Percentiles rank a stretch among this genome's conserved stretches.
Conservation (phyloP, 306 rosid genomes). For the Ormosia emarginata region DNA sequence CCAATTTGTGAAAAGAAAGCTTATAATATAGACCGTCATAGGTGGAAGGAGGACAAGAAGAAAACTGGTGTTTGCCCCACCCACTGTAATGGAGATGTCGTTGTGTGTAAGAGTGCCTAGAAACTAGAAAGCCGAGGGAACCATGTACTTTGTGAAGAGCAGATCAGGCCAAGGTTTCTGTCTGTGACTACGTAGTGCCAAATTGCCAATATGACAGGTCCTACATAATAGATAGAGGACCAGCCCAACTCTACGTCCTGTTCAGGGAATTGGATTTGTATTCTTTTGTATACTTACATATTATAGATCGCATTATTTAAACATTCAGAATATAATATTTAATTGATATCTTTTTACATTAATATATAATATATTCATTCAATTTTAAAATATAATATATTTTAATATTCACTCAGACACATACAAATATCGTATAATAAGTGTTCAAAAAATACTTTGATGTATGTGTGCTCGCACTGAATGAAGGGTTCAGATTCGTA, state of each 20-base stretch:
- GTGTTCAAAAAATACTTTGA: too few species aligned
- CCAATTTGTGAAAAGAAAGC: neutral
- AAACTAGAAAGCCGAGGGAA: neutral
- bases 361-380: too few species aligned
- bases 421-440: too few species aligned
- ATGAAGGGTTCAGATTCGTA: neutral
- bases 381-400: too few species aligned
- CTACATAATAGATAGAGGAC: neutral
- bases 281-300: too few species aligned
- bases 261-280: neutral
- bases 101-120: neutral
- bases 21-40: neutral
- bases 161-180: neutral
- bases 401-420: too few species aligned
- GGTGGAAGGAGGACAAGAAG: neutral
- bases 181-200: neutral
- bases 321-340: too few species aligned
- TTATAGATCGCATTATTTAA: too few species aligned
- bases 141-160: neutral
- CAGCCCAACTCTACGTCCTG: neutral
- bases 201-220: neutral
- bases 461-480: too few species aligned
- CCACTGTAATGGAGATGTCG: neutral
- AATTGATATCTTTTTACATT: too few species aligned
- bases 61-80: neutral